Conservation (phyloP, 78 protist species). For the Dictyostelium capitatum region DNA sequence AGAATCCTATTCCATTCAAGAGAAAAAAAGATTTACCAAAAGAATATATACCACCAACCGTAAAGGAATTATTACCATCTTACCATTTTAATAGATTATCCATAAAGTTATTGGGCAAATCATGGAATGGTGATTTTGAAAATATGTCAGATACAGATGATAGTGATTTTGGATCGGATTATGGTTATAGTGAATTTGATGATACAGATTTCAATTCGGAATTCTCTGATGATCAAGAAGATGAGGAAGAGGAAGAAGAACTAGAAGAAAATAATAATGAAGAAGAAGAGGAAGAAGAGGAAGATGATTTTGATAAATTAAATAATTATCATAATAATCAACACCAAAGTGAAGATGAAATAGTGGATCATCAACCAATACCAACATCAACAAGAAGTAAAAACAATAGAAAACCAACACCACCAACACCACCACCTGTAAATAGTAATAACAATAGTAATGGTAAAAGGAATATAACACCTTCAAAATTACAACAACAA, state of each 20-base stretch:
- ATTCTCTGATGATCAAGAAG: background rate
- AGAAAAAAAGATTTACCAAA: conserved; percentile 37
- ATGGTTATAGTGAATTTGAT: conserved; percentile 1
- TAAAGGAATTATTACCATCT: conserved; percentile 51
- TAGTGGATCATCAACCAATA: background rate
- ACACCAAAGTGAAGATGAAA: background rate
- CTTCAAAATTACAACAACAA: conserved; percentile 7
- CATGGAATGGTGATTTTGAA: conserved; percentile 61
- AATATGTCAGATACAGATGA: conserved; percentile 8
- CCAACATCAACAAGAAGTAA: background rate
- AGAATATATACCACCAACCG: background rate
- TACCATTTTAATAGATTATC: conserved; percentile 33
- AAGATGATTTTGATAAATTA: background rate
- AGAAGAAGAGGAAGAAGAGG: background rate
- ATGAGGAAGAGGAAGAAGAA: conserved; percentile 1
- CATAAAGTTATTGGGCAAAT: conserved; percentile 28
- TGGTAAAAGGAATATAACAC: background rate
- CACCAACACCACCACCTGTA: background rate
- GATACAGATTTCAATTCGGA: background rate
- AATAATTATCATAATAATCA: background rate
- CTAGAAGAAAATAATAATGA: background rate
- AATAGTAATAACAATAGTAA: background rate
- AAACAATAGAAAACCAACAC: background rate
- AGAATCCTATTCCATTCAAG: conserved; percentile 17
- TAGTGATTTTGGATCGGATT: background rate